Conservation (phyloP, 169 alveolate species). For the Cryptosporidium baileyi region DNA sequence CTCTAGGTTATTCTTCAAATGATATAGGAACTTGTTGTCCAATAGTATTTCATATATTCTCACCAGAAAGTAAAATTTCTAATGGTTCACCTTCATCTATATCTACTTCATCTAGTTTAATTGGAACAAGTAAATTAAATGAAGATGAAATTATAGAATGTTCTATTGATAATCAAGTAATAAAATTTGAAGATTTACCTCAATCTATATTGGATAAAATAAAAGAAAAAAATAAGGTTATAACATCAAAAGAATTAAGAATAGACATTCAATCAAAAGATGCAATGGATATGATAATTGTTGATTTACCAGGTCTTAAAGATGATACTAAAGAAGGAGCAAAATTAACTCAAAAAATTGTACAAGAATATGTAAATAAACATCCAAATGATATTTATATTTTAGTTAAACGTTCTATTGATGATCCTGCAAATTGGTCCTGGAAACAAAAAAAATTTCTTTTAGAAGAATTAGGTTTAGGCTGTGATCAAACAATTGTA, state of each 20-base stretch:
- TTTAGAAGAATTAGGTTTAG: constrained; percentile 81
- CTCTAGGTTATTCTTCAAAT: constrained; percentile 86
- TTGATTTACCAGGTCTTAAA: constrained; percentile 89
- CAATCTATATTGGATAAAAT: neutral
- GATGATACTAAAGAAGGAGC: constrained; percentile 89
- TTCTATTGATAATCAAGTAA: neutral
- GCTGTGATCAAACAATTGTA: constrained; percentile 84
- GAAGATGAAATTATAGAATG: neutral
- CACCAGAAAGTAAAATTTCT: neutral
- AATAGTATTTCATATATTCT: constrained; percentile 71
- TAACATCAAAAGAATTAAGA: neutral
- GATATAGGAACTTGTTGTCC: constrained; percentile 91
- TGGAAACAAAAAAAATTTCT: constrained; percentile 72
- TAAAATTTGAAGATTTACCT: neutral
- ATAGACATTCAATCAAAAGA: neutral
- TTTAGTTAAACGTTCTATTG: constrained; percentile 86
- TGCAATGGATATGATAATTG: constrained; percentile 74
- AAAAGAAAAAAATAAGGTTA: neutral
- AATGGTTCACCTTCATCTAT: neutral
- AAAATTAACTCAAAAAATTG: constrained; percentile 84
- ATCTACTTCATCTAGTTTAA: neutral
- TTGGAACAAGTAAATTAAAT: neutral
- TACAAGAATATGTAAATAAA: constrained; percentile 82
- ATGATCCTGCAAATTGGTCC: constrained; percentile 91
- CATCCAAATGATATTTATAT: constrained; percentile 88